phyloP scores from a whole-genome alignment of 2,329 filamentous ascomycete species.

The Ascochyta pisi region DNA sequence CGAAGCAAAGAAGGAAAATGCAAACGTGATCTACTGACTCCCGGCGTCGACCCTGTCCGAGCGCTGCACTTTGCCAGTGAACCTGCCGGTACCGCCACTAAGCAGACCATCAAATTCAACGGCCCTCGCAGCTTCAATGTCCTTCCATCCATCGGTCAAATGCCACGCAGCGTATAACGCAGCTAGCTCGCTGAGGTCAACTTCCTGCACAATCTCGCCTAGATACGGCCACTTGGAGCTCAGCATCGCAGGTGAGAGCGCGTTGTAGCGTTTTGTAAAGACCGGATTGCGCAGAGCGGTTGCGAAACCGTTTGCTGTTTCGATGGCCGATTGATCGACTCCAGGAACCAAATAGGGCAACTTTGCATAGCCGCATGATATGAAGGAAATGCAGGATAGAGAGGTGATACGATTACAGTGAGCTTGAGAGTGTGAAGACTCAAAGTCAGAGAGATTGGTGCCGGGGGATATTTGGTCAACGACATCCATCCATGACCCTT shows the following conservation, averaged over 20 bases:
- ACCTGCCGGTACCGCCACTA: slow-evolving; percentile 52
- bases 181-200: slow-evolving; percentile 42
- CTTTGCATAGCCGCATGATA: slow-evolving; percentile 67
- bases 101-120: slow-evolving; percentile 51
- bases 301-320: slow-evolving; percentile 21
- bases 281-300: slow-evolving; percentile 20
- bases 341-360: slow-evolving; percentile 39
- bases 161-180: slow-evolving; percentile 44
- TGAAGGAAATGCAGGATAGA: slow-evolving; percentile 58
- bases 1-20: not conserved
- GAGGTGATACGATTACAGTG: slow-evolving; percentile 37
- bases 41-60: slow-evolving; percentile 27
- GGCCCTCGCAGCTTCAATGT: slow-evolving; percentile 43
- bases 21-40: not conserved
- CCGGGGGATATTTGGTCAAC: slow-evolving; percentile 61
- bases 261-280: slow-evolving; percentile 40
- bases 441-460: slow-evolving; percentile 52
- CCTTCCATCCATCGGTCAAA: slow-evolving; percentile 41
- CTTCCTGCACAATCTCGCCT: slow-evolving; percentile 50
- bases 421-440: slow-evolving; percentile 45
- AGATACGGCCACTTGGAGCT: slow-evolving; percentile 44
- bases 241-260: slow-evolving; percentile 49
- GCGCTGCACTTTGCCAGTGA: slow-evolving; percentile 41
- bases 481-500: slow-evolving; percentile 59
- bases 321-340: slow-evolving; percentile 47